Percentiles rank a stretch among this genome's conserved stretches.
Conservation (phyloP, 164 flowering plant genomes). For the Magnolia kwangsiensis region DNA sequence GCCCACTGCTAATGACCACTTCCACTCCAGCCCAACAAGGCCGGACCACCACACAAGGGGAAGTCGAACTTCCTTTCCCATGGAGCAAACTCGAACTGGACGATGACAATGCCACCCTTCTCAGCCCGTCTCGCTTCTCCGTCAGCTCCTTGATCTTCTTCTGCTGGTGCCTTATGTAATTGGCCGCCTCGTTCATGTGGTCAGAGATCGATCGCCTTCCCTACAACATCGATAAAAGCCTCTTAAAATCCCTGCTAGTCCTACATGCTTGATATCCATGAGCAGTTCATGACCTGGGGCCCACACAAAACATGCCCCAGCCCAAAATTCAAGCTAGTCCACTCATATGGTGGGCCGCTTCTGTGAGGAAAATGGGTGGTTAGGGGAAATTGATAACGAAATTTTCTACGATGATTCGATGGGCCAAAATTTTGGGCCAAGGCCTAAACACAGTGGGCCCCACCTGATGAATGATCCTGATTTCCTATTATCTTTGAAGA, state of each 20-base stretch:
- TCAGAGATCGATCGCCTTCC: conserved; percentile 47
- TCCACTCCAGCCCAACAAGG: conserved; percentile 34
- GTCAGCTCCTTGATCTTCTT: conserved; percentile 30
- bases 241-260: not conserved
- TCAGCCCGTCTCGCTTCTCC: conserved; percentile 33
- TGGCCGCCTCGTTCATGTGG: conserved; percentile 39
- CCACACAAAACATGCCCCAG: too few species aligned
- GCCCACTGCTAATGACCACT: conserved; percentile 20
- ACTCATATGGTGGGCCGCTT: too few species aligned
- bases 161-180: conserved; percentile 31
- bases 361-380: too few species aligned
- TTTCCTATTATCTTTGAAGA: not conserved
- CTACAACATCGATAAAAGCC: conserved; percentile 15
- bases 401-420: too few species aligned
- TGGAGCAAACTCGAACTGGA: not conserved
- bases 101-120: not conserved
- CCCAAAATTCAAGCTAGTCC: too few species aligned
- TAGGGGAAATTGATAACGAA: too few species aligned
- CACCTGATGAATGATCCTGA: not conserved
- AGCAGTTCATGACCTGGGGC: too few species aligned
- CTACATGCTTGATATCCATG: not conserved
- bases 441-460: too few species aligned
- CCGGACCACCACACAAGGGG: conserved; percentile 16
- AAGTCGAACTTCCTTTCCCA: conserved; percentile 5
- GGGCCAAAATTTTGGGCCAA: too few species aligned